Conservation (phyloP, 2,329 filamentous ascomycete genomes). For the Trichoderma guizhouense region DNA sequence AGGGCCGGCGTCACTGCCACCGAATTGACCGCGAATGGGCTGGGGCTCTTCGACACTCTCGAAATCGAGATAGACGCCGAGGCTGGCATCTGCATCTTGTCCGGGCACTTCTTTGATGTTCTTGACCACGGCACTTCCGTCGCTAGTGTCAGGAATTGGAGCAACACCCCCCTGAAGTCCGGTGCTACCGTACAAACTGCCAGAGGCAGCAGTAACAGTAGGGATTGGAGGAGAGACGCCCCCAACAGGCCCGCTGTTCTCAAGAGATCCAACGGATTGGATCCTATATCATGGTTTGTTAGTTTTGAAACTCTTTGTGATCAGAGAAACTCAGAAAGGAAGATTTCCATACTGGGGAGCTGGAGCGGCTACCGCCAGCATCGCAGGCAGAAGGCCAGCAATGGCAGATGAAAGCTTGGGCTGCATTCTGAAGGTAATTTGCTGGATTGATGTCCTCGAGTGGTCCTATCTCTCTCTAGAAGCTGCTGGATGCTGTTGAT, state of each 20-base stretch:
- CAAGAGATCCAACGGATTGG: conserved; percentile 33
- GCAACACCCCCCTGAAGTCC: conserved; percentile 41
- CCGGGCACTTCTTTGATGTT: conserved; percentile 44
- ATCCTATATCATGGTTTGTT: conserved; percentile 28
- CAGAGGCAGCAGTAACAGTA: conserved; percentile 35
- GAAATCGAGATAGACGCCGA: conserved; percentile 55
- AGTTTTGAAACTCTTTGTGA: background rate
- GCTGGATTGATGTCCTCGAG: background rate
- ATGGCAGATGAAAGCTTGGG: conserved; percentile 9
- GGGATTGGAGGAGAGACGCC: conserved; percentile 39
- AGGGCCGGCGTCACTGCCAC: conserved; percentile 51
- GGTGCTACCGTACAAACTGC: conserved; percentile 40
- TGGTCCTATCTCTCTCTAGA: background rate
- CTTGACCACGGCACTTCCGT: conserved; percentile 38
- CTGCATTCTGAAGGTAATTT: background rate
- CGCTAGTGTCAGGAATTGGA: conserved; percentile 35
- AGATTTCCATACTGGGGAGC: conserved; percentile 7
- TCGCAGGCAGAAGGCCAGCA: conserved; percentile 12
- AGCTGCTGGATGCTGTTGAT: background rate
- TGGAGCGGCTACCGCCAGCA: conserved; percentile 10
- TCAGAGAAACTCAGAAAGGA: background rate
- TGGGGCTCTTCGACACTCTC: conserved; percentile 49
- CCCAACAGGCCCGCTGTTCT: conserved; percentile 41
- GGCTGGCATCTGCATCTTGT: conserved; percentile 47
- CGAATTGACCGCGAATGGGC: conserved; percentile 50